phyloP scores from a whole-genome alignment of 2,329 filamentous ascomycete genomes.

The Aspergillus neoniger region DNA sequence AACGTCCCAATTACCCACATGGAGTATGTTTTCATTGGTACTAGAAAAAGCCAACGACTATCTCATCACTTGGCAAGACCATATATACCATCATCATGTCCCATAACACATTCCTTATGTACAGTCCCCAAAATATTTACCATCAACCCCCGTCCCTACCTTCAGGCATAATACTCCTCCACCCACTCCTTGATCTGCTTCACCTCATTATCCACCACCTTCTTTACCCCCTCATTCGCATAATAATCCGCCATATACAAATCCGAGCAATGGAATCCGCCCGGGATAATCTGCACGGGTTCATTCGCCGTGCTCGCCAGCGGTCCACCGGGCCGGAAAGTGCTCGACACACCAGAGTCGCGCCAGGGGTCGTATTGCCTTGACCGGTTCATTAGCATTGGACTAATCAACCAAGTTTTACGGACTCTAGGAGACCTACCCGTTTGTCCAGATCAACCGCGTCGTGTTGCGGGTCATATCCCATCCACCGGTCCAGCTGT shows the following conservation, averaged over 20 bases:
- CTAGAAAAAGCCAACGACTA: too few relatives aligned
- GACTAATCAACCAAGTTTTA: not conserved
- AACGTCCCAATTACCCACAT: too few relatives aligned
- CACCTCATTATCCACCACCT: slow-evolving; percentile 54
- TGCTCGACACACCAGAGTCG: slow-evolving; percentile 55
- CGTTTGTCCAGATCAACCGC: slow-evolving; percentile 61
- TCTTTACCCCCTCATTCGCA: slow-evolving; percentile 51
- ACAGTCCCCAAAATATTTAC: too few relatives aligned
- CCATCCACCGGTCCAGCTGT: slow-evolving; percentile 61
- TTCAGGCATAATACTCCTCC: slow-evolving; percentile 7
- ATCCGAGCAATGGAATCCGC: slow-evolving; percentile 60
- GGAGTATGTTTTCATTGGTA: too few relatives aligned
- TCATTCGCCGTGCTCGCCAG: slow-evolving; percentile 49
- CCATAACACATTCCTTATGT: too few relatives aligned
- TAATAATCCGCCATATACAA: slow-evolving; percentile 49
- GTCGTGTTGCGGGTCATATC: slow-evolving; percentile 48
- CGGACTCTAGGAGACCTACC: slow-evolving; percentile 32
- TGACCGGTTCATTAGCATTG: not conserved
- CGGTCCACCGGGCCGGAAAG: slow-evolving; percentile 58
- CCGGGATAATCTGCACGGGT: slow-evolving; percentile 57
- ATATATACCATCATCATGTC: too few relatives aligned
- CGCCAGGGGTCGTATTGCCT: slow-evolving; percentile 63
- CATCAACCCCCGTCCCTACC: too few relatives aligned
- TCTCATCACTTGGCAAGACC: too few relatives aligned
- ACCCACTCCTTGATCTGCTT: slow-evolving; percentile 46